These are phyloP conservation scores for Neurospora intermedia DNA, from an alignment of 495 filamentous ascomycete species.

Conservation along the genomic window DNA sequence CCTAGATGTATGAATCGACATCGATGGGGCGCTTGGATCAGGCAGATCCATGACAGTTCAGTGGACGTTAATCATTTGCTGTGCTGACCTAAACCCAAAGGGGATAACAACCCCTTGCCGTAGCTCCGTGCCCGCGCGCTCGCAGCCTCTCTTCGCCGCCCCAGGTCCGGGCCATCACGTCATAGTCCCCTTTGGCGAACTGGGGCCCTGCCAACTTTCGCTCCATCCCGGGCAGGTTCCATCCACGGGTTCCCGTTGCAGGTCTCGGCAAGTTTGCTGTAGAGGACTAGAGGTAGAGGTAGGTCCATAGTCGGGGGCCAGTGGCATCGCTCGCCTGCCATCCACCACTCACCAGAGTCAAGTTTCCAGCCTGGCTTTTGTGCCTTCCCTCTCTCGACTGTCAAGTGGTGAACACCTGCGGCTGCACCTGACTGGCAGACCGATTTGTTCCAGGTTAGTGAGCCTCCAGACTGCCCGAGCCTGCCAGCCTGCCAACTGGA, in stretches of 20 bases:
- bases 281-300: neutral
- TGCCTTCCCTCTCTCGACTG: neutral
- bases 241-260: neutral
- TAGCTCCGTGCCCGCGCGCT: neutral
- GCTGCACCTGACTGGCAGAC: neutral
- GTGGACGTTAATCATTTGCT: neutral
- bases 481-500: neutral
- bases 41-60: neutral
- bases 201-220: constrained; percentile 18
- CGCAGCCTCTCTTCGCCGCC: constrained; percentile 5
- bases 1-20: neutral
- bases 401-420: neutral
- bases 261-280: neutral
- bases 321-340: neutral
- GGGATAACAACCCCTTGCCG: neutral
- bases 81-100: neutral
- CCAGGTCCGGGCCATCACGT: constrained; percentile 13
- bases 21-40: neutral
- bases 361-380: neutral
- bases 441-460: neutral
- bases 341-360: neutral
- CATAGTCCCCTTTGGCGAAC: constrained; percentile 18
- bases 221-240: neutral
- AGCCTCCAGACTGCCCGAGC: neutral
- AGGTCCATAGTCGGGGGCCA: neutral